Percentiles rank a stretch among this genome's conserved stretches.
These are phyloP conservation scores for Suhomyces prunicola DNA, from an alignment of 805 yeast genomes.

Conservation along the genomic window DNA sequence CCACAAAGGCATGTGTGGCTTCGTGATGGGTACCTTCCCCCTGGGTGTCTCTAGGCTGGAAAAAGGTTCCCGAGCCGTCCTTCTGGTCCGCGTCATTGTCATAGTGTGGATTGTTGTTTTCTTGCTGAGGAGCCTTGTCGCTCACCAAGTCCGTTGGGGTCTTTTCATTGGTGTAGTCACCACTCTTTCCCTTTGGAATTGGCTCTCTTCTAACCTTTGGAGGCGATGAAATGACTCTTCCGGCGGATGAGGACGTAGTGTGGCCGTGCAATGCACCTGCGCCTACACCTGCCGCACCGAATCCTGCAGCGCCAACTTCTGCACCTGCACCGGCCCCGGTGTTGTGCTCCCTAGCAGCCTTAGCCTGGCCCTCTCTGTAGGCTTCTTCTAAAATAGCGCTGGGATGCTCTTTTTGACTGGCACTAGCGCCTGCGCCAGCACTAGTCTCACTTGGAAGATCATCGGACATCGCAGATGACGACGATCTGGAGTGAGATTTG, in stretches of 20 bases:
- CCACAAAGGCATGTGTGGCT: slow-evolving; percentile 22
- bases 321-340: not conserved
- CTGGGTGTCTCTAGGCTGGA: slow-evolving; percentile 36
- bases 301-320: not conserved
- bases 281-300: not conserved
- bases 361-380: slow-evolving; percentile 18
- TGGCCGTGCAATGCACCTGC: not conserved
- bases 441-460: not conserved
- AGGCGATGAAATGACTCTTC: slow-evolving; percentile 28
- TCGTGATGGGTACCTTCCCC: slow-evolving; percentile 26
- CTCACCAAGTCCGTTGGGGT: slow-evolving; percentile 26
- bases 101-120: slow-evolving; percentile 25
- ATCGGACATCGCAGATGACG: slow-evolving; percentile 1
- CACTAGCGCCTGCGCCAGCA: slow-evolving; percentile 1
- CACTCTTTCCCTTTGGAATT: slow-evolving; percentile 25
- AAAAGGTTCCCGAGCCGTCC: slow-evolving; percentile 31
- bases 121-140: slow-evolving; percentile 8
- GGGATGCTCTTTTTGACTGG: not conserved
- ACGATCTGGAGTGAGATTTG: slow-evolving; percentile 11
- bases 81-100: slow-evolving; percentile 26
- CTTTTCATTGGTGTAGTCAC: slow-evolving; percentile 34
- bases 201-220: slow-evolving; percentile 28
- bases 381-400: slow-evolving; percentile 13
- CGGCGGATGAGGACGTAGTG: slow-evolving; percentile 10
- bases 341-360: not conserved